Evolutionary conservation across 2,329 filamentous ascomycete species (phyloP).

Genomic region (Fonsecaea erecta): DNA sequence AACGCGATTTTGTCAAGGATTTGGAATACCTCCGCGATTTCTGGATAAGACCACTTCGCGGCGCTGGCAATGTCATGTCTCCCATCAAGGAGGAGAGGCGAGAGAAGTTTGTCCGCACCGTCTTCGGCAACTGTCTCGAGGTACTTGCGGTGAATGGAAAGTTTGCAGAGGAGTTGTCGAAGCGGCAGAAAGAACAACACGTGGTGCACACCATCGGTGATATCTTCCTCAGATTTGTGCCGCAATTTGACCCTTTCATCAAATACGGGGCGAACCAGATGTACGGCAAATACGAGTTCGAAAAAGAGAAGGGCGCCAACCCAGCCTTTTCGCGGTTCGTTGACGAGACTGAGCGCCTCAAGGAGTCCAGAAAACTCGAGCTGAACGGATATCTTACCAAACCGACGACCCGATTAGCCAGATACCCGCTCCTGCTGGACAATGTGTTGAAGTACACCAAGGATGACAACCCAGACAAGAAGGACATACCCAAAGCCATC

Average conservation of each 20-base stretch:
- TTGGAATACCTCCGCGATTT: conserved; percentile 97
- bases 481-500: conserved; percentile 89
- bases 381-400: conserved; percentile 98
- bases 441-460: conserved; percentile 91
- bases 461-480: conserved; percentile 84
- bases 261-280: conserved; percentile 94
- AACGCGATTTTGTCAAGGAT: conserved; percentile 98
- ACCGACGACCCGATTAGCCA: conserved; percentile 89
- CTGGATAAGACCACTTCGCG: conserved; percentile 92
- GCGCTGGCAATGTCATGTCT: conserved; percentile 66
- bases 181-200: conserved; percentile 85
- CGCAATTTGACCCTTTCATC: conserved; percentile 94
- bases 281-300: conserved; percentile 96
- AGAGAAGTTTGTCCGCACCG: conserved; percentile 88
- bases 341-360: conserved; percentile 92
- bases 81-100: conserved; percentile 86
- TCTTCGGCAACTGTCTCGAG: conserved; percentile 95
- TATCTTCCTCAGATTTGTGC: conserved; percentile 89
- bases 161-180: conserved; percentile 84
- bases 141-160: conserved; percentile 89
- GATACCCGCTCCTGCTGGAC: conserved; percentile 90
- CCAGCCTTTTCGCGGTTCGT: conserved; percentile 86
- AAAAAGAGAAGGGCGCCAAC: conserved; percentile 90
- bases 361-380: conserved; percentile 95
- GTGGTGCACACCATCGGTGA: conserved; percentile 90